Conservation (phyloP, 2,329 filamentous ascomycete genomes). For the Verticillium zaregamsianum region DNA sequence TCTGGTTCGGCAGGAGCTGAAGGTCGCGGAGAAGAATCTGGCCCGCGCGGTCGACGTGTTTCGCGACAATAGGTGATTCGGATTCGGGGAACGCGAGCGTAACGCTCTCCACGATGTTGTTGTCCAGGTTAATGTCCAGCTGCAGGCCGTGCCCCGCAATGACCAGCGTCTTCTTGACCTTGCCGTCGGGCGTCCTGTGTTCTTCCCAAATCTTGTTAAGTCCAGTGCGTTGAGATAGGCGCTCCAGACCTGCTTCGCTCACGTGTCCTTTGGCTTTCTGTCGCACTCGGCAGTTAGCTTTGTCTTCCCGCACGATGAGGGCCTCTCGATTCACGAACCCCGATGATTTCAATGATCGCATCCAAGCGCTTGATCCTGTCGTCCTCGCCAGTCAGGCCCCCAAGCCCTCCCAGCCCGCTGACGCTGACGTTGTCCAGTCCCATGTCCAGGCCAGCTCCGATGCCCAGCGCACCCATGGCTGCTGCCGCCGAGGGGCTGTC, state of each 20-base stretch:
- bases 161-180: slow-evolving; percentile 51
- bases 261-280: slow-evolving; percentile 52
- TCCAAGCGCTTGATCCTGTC: slow-evolving; percentile 53
- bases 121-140: slow-evolving; percentile 57
- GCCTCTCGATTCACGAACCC: slow-evolving; percentile 30
- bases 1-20: slow-evolving; percentile 53
- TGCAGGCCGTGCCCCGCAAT: slow-evolving; percentile 59
- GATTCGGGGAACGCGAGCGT: slow-evolving; percentile 60
- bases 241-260: slow-evolving; percentile 70
- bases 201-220: slow-evolving; percentile 60
- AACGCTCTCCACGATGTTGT: slow-evolving; percentile 59
- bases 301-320: slow-evolving; percentile 32
- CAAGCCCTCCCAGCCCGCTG: slow-evolving; percentile 34
- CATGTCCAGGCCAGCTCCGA: slow-evolving; percentile 48
- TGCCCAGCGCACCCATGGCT: slow-evolving; percentile 52
- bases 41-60: slow-evolving; percentile 57
- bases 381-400: slow-evolving; percentile 42
- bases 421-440: slow-evolving; percentile 48
- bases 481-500: slow-evolving; percentile 62
- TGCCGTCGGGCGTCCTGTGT: slow-evolving; percentile 38
- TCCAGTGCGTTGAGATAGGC: slow-evolving; percentile 64
- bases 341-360: slow-evolving; percentile 43
- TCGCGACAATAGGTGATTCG: slow-evolving; percentile 54
- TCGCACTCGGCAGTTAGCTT: neutral
- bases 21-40: slow-evolving; percentile 64